These are phyloP conservation scores for Huntiella moniliformis DNA, from an alignment of 2,329 filamentous ascomycete genomes.

Conservation along the genomic window DNA sequence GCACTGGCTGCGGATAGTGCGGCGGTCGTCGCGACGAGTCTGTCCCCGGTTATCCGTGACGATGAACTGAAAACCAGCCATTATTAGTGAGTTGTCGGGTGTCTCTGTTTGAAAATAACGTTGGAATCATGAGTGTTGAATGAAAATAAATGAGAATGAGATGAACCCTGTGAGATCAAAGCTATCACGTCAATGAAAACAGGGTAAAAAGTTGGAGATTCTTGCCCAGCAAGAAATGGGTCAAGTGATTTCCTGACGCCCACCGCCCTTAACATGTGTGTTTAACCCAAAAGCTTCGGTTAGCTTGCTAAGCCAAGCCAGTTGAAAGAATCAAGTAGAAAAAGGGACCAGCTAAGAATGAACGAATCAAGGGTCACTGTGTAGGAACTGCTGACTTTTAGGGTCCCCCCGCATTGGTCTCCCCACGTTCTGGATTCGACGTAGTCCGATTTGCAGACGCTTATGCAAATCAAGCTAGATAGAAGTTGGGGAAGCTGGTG, in stretches of 20 bases:
- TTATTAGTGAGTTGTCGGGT: neutral
- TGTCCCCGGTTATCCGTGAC: slow-evolving; percentile 12
- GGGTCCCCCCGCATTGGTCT: too few species aligned
- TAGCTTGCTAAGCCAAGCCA: too few species aligned
- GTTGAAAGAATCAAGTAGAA: too few species aligned
- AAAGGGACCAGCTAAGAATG: neutral
- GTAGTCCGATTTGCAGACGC: too few species aligned
- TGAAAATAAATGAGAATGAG: neutral
- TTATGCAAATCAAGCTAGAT: too few species aligned
- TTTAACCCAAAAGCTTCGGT: too few species aligned
- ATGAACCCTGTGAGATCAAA: neutral
- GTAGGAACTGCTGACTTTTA: too few species aligned
- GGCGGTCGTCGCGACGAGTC: slow-evolving; percentile 10
- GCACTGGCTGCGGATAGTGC: slow-evolving; percentile 11
- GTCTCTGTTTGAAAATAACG: neutral
- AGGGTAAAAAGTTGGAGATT: neutral
- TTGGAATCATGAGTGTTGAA: neutral
- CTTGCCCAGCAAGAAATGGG: neutral
- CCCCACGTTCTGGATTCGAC: too few species aligned
- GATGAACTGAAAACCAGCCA: slow-evolving; percentile 12
- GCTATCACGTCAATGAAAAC: too few species aligned
- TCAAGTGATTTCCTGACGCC: neutral
- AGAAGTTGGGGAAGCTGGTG: too few species aligned
- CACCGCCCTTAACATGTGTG: too few species aligned
- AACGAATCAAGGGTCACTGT: too few species aligned